Conservation (phyloP, 2,329 filamentous ascomycete genomes). For the Phoma sp. region DNA sequence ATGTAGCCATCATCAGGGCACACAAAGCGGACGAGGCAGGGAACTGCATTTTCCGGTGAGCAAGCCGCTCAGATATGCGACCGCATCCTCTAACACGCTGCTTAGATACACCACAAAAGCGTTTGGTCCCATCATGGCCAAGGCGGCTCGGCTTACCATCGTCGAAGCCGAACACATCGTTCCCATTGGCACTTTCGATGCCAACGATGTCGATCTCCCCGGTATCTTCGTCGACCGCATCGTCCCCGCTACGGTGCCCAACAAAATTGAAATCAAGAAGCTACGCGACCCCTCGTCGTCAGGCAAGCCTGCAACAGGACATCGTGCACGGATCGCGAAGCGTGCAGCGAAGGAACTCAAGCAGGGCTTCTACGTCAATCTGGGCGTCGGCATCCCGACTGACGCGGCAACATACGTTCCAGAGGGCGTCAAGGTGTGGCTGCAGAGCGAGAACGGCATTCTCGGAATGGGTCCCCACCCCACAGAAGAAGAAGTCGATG, state of each 20-base stretch:
- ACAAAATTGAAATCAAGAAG: slow-evolving; percentile 71
- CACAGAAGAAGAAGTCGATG: slow-evolving; percentile 73
- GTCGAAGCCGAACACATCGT: slow-evolving; percentile 96
- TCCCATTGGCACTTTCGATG: slow-evolving; percentile 82
- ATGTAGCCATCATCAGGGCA: slow-evolving; percentile 77
- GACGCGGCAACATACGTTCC: slow-evolving; percentile 80
- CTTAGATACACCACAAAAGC: slow-evolving; percentile 47
- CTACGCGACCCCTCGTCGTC: slow-evolving; percentile 32
- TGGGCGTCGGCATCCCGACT: slow-evolving; percentile 94
- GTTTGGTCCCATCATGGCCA: slow-evolving; percentile 69
- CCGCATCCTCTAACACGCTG: not conserved
- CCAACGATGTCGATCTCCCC: slow-evolving; percentile 82
- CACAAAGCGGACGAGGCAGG: slow-evolving; percentile 79
- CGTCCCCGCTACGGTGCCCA: slow-evolving; percentile 77
- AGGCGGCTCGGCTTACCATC: slow-evolving; percentile 88
- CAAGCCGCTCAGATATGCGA: not conserved
- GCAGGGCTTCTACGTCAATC: slow-evolving; percentile 92
- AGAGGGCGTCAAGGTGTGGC: slow-evolving; percentile 60
- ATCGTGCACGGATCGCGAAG: slow-evolving; percentile 78
- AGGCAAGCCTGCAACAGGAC: slow-evolving; percentile 21
- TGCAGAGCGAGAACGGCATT: slow-evolving; percentile 63
- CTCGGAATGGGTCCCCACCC: slow-evolving; percentile 55
- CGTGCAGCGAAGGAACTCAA: slow-evolving; percentile 90
- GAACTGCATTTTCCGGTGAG: slow-evolving; percentile 71
- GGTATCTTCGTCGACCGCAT: slow-evolving; percentile 93